These are phyloP conservation scores for Acarospora socialis DNA, from an alignment of 2,329 filamentous ascomycete genomes.

Conservation along the genomic window DNA sequence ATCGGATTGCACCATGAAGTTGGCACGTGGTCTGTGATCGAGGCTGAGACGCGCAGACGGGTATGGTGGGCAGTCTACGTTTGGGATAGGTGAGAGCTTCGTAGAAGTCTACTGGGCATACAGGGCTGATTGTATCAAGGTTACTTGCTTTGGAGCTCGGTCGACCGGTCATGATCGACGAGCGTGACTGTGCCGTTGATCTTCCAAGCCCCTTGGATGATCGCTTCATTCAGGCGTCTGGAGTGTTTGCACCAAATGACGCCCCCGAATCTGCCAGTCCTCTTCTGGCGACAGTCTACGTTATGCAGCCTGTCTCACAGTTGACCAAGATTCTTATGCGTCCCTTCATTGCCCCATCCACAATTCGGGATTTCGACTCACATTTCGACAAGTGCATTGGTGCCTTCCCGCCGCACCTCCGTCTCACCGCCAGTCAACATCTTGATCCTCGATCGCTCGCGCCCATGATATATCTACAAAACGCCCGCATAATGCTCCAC, in stretches of 20 bases:
- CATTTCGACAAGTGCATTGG: constrained; percentile 64
- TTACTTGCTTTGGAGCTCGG: constrained; percentile 67
- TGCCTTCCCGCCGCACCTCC: constrained; percentile 61
- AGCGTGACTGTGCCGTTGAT: constrained; percentile 72
- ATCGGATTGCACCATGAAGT: constrained; percentile 66
- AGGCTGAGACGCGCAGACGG: constrained; percentile 71
- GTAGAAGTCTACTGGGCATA: constrained; percentile 3
- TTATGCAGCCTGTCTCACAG: constrained; percentile 62
- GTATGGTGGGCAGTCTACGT: constrained; percentile 94
- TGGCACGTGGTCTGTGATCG: constrained; percentile 57
- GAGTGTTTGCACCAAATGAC: constrained; percentile 38
- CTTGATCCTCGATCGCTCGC: constrained; percentile 62
- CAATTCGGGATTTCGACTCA: constrained; percentile 63
- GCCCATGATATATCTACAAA: constrained; percentile 65
- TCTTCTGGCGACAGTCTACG: constrained; percentile 65
- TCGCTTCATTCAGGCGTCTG: constrained; percentile 51
- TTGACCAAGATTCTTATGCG: constrained; percentile 56
- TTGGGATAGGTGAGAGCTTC: constrained; percentile 53
- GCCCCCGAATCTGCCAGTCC: constrained; percentile 50
- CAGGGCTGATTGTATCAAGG: constrained; percentile 27
- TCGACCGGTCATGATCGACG: constrained; percentile 67
- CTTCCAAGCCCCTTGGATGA: constrained; percentile 73
- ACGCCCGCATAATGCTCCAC: constrained; percentile 71
- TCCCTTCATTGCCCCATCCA: constrained; percentile 50
- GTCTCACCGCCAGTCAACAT: constrained; percentile 48